Percentiles rank a stretch among this genome's conserved stretches.
Conservation (phyloP, 345 rosid species). For the Capsella bursapastoris region DNA sequence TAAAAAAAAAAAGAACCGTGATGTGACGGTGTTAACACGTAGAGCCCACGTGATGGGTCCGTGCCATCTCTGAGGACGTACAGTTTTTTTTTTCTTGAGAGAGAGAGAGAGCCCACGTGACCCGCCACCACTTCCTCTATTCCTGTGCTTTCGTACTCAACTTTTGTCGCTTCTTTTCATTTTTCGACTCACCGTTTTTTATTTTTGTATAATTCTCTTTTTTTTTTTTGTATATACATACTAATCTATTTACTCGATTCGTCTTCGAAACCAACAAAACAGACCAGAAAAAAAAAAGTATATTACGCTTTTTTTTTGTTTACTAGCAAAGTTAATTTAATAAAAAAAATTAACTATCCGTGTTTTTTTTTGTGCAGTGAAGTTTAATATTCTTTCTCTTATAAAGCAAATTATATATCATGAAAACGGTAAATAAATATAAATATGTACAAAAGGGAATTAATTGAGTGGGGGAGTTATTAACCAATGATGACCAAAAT, state of each 20-base stretch:
- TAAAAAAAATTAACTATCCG: too few species aligned
- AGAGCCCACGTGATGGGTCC: constrained; percentile 46
- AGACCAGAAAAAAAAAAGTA: background rate
- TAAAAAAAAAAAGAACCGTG: constrained; percentile 18
- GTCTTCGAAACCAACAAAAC: constrained; percentile 22
- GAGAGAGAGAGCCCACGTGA: constrained; percentile 41
- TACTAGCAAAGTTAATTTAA: too few species aligned
- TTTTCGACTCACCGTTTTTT: constrained; percentile 28
- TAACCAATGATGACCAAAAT: too few species aligned
- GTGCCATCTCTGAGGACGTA: constrained; percentile 42
- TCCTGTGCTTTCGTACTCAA: constrained; percentile 43
- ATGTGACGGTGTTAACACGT: constrained; percentile 35
- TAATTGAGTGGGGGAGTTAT: background rate
- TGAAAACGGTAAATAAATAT: background rate
- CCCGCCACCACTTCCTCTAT: constrained; percentile 44
- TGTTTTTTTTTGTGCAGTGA: background rate
- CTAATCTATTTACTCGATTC: constrained; percentile 21
- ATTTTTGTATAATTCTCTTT: background rate
- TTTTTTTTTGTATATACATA: background rate
- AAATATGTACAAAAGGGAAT: background rate
- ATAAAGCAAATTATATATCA: background rate
- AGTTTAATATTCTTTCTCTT: background rate
- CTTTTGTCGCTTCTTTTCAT: constrained; percentile 38
- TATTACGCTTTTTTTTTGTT: background rate
- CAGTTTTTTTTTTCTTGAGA: constrained; percentile 15